Percentiles rank a stretch among this genome's conserved stretches.
Evolutionary conservation across 495 filamentous ascomycete genomes (phyloP).

Genomic region (Baudoinia panamericana): DNA sequence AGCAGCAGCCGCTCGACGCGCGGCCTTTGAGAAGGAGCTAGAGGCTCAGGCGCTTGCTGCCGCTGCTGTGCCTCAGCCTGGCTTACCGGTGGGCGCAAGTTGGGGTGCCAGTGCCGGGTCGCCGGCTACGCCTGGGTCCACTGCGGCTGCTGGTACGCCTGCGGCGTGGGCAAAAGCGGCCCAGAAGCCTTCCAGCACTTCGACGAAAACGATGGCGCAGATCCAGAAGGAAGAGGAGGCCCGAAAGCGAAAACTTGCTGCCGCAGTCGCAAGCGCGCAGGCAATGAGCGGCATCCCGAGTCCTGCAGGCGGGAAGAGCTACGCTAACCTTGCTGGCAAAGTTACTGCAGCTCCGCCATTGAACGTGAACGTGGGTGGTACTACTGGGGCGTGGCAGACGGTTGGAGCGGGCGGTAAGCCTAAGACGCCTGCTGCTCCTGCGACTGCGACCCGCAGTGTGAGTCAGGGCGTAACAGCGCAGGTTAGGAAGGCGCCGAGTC

Average conservation of each 20-base stretch:
- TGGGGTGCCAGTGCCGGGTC: slow-evolving; percentile 65
- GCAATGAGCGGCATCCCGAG: slow-evolving; percentile 37
- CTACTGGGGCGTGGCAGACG: slow-evolving; percentile 73
- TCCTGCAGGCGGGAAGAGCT: slow-evolving; percentile 61
- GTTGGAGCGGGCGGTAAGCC: slow-evolving; percentile 90
- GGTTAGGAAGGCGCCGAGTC: slow-evolving; percentile 29
- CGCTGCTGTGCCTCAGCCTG: slow-evolving; percentile 40
- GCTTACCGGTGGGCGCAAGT: slow-evolving; percentile 75
- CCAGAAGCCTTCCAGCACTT: slow-evolving; percentile 41
- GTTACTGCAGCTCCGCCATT: slow-evolving; percentile 31
- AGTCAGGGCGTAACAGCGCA: slow-evolving; percentile 23
- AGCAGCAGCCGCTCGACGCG: slow-evolving; percentile 67
- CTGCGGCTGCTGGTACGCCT: slow-evolving; percentile 37
- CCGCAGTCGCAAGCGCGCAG: slow-evolving; percentile 39
- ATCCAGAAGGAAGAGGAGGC: slow-evolving; percentile 94
- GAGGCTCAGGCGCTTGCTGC: slow-evolving; percentile 50
- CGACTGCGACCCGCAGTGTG: slow-evolving; percentile 41
- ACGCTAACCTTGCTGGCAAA: slow-evolving; percentile 91
- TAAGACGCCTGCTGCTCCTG: slow-evolving; percentile 46
- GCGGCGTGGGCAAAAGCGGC: slow-evolving; percentile 57
- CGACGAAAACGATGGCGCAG: slow-evolving; percentile 73
- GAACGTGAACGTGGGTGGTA: slow-evolving; percentile 24
- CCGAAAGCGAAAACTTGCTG: slow-evolving; percentile 58
- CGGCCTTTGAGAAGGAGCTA: slow-evolving; percentile 66
- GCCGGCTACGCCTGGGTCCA: slow-evolving; percentile 40